Evolutionary conservation across 345 rosid species (phyloP), one percentile per base, ranked within the genome.

Genomic region (Populus pruinosa): DNA sequence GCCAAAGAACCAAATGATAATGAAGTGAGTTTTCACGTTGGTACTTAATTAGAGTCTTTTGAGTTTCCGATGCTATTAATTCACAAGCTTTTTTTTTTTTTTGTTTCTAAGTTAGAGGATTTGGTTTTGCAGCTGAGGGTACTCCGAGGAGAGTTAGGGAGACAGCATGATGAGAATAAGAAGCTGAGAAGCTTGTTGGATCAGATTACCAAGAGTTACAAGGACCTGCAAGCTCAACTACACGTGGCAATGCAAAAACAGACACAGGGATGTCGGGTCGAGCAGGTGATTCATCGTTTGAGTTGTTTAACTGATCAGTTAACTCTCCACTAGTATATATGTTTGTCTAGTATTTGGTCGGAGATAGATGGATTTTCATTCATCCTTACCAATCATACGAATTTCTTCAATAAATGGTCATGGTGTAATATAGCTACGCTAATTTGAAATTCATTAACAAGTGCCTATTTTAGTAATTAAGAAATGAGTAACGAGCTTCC

Each of bases 161-260:
- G 81, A 70, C 84, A 90, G 70, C 85, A 86, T 8, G 90, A 91
- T 31, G 99, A 96, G 88, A 96, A 96, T 70, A 80, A 75, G 78
- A 89, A 82, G 78, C 85, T 96, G 69, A 87, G 81, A 79, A 81
- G 80, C 86, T 77, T 73, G 91, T 76, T 96, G 84, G 92, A 88
- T 73, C 96, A 90, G 85, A 82, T 90, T 71, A 82, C 86, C 59
- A 83, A 50, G 80, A 89, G 77, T 44, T 93, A 87, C 89, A 84
- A 69, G 31, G 88, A 85, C 18, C 87, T 96, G 25, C 94, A 91
- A 33, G 81, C 87, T 80, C 92, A 91, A 76, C 86, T 96, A 69
- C 65, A 86, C 76, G 39, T 87, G 78, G 90, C 89, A 47, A 89
- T 81, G 86, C 90, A 88, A 67, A 86, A 85, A 61, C 92, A 86